These are phyloP conservation scores for Penicillium paxilli DNA, from an alignment of 495 filamentous ascomycete genomes.

Conservation along the genomic window DNA sequence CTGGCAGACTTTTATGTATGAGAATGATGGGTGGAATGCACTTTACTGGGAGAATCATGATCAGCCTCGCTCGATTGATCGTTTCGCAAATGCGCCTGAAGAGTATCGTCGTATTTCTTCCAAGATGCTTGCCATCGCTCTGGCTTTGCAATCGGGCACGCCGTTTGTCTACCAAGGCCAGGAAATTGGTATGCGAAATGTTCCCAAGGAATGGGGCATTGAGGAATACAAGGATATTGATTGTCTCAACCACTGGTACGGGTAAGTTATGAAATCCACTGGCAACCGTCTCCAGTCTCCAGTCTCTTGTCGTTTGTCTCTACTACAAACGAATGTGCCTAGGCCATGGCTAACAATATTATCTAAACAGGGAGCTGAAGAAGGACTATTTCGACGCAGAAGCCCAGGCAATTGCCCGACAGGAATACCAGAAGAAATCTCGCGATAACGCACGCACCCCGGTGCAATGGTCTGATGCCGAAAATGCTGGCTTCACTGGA, in stretches of 20 bases:
- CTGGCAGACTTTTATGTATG: conserved; percentile 69
- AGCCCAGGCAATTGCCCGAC: conserved; percentile 32
- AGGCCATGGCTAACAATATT: neutral
- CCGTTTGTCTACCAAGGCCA: conserved; percentile 77
- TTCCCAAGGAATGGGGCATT: conserved; percentile 62
- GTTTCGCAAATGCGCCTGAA: conserved; percentile 53
- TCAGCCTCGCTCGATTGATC: conserved; percentile 62
- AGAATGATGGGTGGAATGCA: conserved; percentile 71
- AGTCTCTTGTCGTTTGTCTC: no score
- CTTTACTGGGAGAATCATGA: conserved; percentile 77
- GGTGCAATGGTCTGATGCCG: conserved; percentile 49
- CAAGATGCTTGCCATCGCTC: conserved; percentile 64
- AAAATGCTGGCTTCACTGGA: conserved; percentile 53
- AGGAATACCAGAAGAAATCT: conserved; percentile 51
- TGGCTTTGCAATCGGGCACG: conserved; percentile 62
- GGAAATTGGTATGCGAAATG: conserved; percentile 74
- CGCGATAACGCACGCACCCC: conserved; percentile 59
- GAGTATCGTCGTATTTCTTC: conserved; percentile 46
- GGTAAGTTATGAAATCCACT: no score
- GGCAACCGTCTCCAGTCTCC: no score
- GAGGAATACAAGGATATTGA: conserved; percentile 74
- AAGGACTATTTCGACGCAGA: conserved; percentile 33
- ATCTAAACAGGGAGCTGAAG: conserved; percentile 30
- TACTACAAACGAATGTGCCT: no score
- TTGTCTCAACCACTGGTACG: conserved; percentile 62